phyloP scores from a whole-genome alignment of 495 filamentous ascomycete genomes.

The Hypoxylon perforatum region DNA sequence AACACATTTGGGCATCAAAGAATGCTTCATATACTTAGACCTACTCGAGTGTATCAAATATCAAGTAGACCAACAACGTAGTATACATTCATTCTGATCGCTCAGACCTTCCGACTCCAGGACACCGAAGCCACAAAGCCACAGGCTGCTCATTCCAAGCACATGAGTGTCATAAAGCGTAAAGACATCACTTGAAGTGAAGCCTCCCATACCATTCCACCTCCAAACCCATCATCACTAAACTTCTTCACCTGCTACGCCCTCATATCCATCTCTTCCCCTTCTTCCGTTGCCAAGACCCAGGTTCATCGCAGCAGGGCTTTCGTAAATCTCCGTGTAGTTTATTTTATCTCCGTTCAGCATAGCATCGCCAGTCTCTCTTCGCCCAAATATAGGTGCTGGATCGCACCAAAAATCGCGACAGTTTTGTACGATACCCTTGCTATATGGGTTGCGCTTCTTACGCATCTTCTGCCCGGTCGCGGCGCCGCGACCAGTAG shows the following conservation, averaged over 20 bases:
- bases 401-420: slow-evolving; percentile 97
- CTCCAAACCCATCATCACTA: slow-evolving; percentile 11
- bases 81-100: too few species aligned
- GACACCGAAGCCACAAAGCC: too few species aligned
- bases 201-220: not conserved
- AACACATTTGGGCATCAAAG: too few species aligned
- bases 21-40: too few species aligned
- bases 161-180: not conserved
- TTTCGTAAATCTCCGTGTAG: slow-evolving; percentile 90
- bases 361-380: slow-evolving; percentile 77
- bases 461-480: slow-evolving; percentile 60
- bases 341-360: slow-evolving; percentile 83
- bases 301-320: slow-evolving; percentile 70
- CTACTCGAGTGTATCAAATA: not conserved
- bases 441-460: slow-evolving; percentile 83
- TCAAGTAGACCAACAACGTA: slow-evolving; percentile 18
- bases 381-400: slow-evolving; percentile 79
- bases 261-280: slow-evolving; percentile 56
- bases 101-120: too few species aligned
- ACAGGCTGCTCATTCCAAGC: too few species aligned
- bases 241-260: slow-evolving; percentile 57
- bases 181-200: not conserved
- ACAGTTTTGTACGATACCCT: slow-evolving; percentile 85
- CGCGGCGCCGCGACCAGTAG: slow-evolving; percentile 67
- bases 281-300: slow-evolving; percentile 33